Evolutionary conservation across 2,329 filamentous ascomycete species (phyloP).

Genomic region (Pseudovirgaria hyperparasitica): DNA sequence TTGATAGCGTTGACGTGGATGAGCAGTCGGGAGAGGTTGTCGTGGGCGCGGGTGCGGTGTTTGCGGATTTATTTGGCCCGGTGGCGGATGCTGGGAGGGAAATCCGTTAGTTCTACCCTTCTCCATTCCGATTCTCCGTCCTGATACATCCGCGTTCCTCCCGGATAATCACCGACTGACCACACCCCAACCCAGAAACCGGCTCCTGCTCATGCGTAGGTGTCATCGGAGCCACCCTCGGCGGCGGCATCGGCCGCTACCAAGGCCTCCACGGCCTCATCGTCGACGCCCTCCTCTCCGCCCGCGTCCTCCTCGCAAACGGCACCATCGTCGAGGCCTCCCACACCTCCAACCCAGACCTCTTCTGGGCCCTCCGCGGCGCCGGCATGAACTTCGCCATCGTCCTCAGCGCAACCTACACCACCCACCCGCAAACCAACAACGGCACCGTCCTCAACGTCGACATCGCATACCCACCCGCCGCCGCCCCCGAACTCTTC

Average conservation of each 20-base stretch:
- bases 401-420: conserved; percentile 8
- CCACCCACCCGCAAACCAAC: conserved; percentile 7
- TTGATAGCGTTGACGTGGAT: conserved; percentile 15
- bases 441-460: conserved; percentile 5
- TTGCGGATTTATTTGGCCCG: conserved; percentile 13
- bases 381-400: conserved; percentile 27
- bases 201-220: conserved; percentile 23
- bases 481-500: not conserved
- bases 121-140: not conserved
- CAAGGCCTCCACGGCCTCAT: conserved; percentile 27
- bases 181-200: conserved; percentile 10
- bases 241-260: conserved; percentile 44
- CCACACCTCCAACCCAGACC: conserved; percentile 14
- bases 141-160: conserved; percentile 20
- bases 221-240: conserved; percentile 43
- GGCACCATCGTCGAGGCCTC: conserved; percentile 19
- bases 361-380: conserved; percentile 28
- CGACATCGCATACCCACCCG: conserved; percentile 2
- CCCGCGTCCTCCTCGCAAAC: conserved; percentile 15
- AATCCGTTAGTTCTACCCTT: conserved; percentile 14
- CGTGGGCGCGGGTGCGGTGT: conserved; percentile 16
- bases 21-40: conserved; percentile 10
- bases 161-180: conserved; percentile 41
- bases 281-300: conserved; percentile 12
- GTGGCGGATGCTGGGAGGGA: conserved; percentile 17